Evolutionary conservation across 139 green algal genomes (phyloP).

Genomic region (Coelastrella sp.): DNA sequence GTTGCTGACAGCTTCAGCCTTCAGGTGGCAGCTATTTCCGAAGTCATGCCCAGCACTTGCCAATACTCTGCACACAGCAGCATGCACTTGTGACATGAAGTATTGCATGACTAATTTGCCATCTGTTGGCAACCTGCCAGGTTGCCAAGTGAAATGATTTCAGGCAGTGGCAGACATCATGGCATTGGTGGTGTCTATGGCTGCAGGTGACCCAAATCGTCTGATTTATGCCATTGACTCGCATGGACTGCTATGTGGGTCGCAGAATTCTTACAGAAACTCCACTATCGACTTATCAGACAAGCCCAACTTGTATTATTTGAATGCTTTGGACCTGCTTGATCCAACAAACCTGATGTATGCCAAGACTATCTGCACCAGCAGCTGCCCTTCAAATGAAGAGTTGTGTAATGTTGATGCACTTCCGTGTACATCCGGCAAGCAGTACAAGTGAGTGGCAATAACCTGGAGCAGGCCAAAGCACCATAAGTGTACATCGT

Average conservation of each 20-base stretch:
- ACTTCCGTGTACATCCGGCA: constrained; percentile 57
- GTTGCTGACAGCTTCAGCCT: background rate
- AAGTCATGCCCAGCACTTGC: too few species aligned
- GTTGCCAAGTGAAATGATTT: too few species aligned
- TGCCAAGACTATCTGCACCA: constrained; percentile 71
- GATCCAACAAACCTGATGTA: constrained; percentile 57
- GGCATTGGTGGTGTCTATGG: background rate
- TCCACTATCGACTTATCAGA: constrained; percentile 60
- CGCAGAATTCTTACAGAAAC: constrained; percentile 60
- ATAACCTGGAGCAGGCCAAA: background rate
- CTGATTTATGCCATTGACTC: constrained; percentile 82
- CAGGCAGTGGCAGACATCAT: background rate
- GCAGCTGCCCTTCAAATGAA: constrained; percentile 57
- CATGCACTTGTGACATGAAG: too few species aligned
- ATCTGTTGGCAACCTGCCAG: background rate
- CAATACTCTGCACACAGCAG: too few species aligned
- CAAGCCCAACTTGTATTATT: constrained; percentile 78
- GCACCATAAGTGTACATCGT: too few species aligned
- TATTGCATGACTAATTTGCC: too few species aligned
- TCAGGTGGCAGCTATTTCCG: too few species aligned
- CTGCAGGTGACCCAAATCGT: constrained; percentile 60
- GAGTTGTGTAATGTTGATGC: constrained; percentile 47
- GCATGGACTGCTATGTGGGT: constrained; percentile 74
- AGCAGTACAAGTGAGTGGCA: constrained; percentile 56
- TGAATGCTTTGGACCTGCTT: constrained; percentile 77